phyloP scores from a whole-genome alignment of 441 rosid species.

The Erodium moschatum region DNA sequence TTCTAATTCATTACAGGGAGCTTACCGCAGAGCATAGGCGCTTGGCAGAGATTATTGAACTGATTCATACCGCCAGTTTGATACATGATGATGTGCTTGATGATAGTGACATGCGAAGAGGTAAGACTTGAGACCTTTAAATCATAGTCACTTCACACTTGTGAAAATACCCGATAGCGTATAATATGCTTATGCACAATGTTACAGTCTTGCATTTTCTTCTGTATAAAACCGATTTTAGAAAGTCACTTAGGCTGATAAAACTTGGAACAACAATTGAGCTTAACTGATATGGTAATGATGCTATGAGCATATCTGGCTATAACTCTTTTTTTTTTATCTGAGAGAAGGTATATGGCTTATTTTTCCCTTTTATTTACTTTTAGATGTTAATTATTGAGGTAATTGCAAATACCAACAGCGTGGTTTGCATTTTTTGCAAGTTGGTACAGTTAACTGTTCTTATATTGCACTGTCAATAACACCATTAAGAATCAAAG shows the following conservation, averaged over 20 bases:
- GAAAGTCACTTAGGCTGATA: background rate
- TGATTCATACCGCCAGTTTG: slow-evolving; percentile 96
- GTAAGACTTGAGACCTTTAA: slow-evolving; percentile 24
- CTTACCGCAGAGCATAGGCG: slow-evolving; percentile 66
- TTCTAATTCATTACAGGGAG: slow-evolving; percentile 41
- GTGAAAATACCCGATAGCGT: background rate
- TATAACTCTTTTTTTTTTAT: no score
- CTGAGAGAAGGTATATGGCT: no score
- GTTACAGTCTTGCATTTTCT: no score
- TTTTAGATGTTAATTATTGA: no score
- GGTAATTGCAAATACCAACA: no score
- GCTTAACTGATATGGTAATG: background rate
- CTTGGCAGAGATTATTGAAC: slow-evolving; percentile 88
- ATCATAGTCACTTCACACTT: no score
- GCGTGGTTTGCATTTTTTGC: no score
- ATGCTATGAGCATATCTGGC: no score
- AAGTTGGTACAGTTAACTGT: no score
- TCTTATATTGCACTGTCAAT: no score
- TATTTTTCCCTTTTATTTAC: no score
- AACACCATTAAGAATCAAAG: no score
- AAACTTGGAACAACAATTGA: background rate
- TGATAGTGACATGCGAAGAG: slow-evolving; percentile 87
- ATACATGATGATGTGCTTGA: slow-evolving; percentile 89
- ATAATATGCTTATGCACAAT: background rate
- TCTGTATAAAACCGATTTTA: background rate